Evolutionary conservation across 129 eudicot genomes (phyloP).

Genomic region (Lonicera japonica): DNA sequence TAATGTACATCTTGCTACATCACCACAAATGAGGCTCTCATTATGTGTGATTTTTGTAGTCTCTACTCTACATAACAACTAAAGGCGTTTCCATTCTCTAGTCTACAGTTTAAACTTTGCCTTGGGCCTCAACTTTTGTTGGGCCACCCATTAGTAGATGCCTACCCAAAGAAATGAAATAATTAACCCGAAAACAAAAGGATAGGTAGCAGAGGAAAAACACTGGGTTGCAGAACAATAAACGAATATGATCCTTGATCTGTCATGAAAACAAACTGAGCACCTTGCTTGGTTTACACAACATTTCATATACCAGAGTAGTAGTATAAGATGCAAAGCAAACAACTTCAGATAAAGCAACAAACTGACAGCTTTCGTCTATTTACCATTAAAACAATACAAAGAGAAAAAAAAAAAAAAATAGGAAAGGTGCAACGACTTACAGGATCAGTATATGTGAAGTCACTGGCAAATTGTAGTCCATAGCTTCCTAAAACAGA

Average conservation of each 20-base stretch:
- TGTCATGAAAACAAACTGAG: conserved; percentile 87
- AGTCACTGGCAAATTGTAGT: conserved; percentile 86
- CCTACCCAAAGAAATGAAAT: not conserved
- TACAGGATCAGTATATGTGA: conserved; percentile 88
- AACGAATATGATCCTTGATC: conserved; percentile 87
- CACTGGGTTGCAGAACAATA: conserved; percentile 50
- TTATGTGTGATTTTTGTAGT: conserved; percentile 4
- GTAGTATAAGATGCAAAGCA: conserved; percentile 6
- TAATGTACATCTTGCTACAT: too few species aligned
- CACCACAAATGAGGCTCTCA: conserved; percentile 12
- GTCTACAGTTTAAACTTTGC: conserved; percentile 91
- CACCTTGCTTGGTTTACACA: conserved; percentile 89
- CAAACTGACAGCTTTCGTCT: not conserved
- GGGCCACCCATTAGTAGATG: too few species aligned
- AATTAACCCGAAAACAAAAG: not conserved
- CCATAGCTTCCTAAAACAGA: conserved; percentile 52
- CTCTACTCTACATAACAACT: conserved; percentile 58
- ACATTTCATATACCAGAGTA: conserved; percentile 76
- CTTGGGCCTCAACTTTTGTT: too few species aligned
- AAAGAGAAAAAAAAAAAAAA: too few species aligned
- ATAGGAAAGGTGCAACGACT: conserved; percentile 23
- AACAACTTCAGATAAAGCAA: not conserved
- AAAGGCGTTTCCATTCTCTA: conserved; percentile 87
- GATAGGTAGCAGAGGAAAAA: not conserved
- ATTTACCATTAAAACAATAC: too few species aligned